A percentile compares a stretch with the other conserved stretches of the same genome.
Evolutionary conservation across 2,329 filamentous ascomycete species (phyloP).

Genomic region (Colletotrichum echinochloae): DNA sequence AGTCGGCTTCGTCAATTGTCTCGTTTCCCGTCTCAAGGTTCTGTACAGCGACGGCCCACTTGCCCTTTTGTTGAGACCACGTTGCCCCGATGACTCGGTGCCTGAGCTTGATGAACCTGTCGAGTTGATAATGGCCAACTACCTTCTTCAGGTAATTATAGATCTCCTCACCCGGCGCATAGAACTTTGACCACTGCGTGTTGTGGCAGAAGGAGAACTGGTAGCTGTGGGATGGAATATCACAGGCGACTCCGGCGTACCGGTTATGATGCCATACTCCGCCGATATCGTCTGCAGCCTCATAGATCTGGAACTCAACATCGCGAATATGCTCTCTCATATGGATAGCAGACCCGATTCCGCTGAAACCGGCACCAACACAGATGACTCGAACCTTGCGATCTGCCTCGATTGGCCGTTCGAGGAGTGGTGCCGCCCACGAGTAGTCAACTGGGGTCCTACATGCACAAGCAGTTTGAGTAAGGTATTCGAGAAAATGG

Average conservation of each 20-base stretch:
- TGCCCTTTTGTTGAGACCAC: background rate
- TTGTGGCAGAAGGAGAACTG: conserved; percentile 34
- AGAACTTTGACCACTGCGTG: conserved; percentile 20
- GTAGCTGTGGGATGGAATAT: conserved; percentile 43
- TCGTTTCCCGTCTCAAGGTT: background rate
- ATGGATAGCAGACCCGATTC: background rate
- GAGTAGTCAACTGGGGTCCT: background rate
- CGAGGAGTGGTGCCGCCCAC: conserved; percentile 4
- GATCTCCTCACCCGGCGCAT: conserved; percentile 11
- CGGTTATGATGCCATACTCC: conserved; percentile 44
- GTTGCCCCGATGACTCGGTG: background rate
- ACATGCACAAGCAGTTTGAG: background rate
- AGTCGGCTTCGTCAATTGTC: background rate
- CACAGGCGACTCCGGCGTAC: conserved; percentile 43
- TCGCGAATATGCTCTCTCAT: conserved; percentile 11
- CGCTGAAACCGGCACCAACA: conserved; percentile 8
- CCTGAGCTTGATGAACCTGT: background rate
- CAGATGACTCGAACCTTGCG: conserved; percentile 8
- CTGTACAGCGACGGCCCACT: background rate
- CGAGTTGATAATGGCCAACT: background rate
- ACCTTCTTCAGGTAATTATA: conserved; percentile 9
- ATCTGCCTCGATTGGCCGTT: background rate
- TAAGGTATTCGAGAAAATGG: background rate
- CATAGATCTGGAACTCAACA: conserved; percentile 44
- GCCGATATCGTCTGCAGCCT: conserved; percentile 44